phyloP scores from a whole-genome alignment of 345 rosid species.

The Barbarea vulgaris region DNA sequence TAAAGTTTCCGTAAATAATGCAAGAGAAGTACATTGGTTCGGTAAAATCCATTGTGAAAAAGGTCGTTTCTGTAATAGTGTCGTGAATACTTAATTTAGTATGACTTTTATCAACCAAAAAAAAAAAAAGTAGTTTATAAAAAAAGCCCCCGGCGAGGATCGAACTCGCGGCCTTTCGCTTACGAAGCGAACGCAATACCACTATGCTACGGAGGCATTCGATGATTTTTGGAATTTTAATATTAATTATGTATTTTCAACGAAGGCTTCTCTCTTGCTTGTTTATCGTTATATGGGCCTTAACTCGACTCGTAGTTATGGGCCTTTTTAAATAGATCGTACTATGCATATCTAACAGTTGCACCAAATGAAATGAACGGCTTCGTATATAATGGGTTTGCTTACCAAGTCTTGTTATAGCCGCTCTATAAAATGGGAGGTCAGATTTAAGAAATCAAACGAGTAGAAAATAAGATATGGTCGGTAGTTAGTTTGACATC shows the following conservation, averaged over 20 bases:
- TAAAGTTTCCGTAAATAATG: neutral
- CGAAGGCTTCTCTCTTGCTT: neutral
- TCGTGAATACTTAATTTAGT: neutral
- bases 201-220: slow-evolving; percentile 93
- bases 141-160: slow-evolving; percentile 77
- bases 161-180: slow-evolving; percentile 99
- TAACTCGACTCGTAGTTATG: neutral
- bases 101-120: too few species aligned
- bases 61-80: neutral
- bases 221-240: neutral
- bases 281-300: neutral
- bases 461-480: neutral
- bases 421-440: neutral
- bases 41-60: neutral
- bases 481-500: neutral
- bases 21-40: neutral
- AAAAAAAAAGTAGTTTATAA: too few species aligned
- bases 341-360: neutral
- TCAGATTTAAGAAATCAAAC: neutral
- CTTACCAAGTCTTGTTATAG: neutral
- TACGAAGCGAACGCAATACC: slow-evolving; percentile 99
- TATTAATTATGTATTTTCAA: neutral
- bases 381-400: too few species aligned
- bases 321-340: neutral
- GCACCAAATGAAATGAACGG: neutral